phyloP scores from a whole-genome alignment of 2,329 filamentous ascomycete species.

The Ophiostoma montium region DNA sequence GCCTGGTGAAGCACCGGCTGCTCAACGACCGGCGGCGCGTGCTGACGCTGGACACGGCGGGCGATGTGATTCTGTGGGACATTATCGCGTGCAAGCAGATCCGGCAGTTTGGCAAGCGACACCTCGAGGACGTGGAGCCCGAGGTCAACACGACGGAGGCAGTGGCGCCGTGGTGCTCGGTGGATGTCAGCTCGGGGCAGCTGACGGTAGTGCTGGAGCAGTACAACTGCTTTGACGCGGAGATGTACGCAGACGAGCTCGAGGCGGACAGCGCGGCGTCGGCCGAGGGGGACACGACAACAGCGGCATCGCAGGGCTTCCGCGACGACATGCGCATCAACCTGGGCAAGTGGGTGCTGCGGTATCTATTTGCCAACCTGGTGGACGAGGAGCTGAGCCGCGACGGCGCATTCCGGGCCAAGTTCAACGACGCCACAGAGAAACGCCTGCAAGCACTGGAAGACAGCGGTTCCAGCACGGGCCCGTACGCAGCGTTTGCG shows the following conservation, averaged over 20 bases:
- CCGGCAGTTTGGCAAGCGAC: slow-evolving; percentile 82
- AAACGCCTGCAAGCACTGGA: slow-evolving; percentile 42
- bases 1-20: slow-evolving; percentile 82
- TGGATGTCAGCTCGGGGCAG: slow-evolving; percentile 85
- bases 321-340: slow-evolving; percentile 93
- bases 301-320: slow-evolving; percentile 29
- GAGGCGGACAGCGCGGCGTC: no score
- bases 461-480: slow-evolving; percentile 2
- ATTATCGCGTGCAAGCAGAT: slow-evolving; percentile 80
- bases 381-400: slow-evolving; percentile 82
- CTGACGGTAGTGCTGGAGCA: slow-evolving; percentile 84
- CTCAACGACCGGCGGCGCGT: slow-evolving; percentile 83
- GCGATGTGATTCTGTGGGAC: slow-evolving; percentile 92
- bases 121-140: slow-evolving; percentile 81
- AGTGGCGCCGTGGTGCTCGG: slow-evolving; percentile 90
- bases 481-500: neutral
- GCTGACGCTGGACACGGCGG: slow-evolving; percentile 84
- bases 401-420: slow-evolving; percentile 59
- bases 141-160: slow-evolving; percentile 78
- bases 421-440: slow-evolving; percentile 48
- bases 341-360: slow-evolving; percentile 87
- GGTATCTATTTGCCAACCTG: slow-evolving; percentile 79
- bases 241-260: slow-evolving; percentile 90
- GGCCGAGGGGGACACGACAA: no score
- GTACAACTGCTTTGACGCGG: slow-evolving; percentile 93